Percentiles rank a stretch among this genome's conserved stretches.
These are phyloP conservation scores for Neurospora sp. DNA, from an alignment of 495 filamentous ascomycete species.

Conservation along the genomic window DNA sequence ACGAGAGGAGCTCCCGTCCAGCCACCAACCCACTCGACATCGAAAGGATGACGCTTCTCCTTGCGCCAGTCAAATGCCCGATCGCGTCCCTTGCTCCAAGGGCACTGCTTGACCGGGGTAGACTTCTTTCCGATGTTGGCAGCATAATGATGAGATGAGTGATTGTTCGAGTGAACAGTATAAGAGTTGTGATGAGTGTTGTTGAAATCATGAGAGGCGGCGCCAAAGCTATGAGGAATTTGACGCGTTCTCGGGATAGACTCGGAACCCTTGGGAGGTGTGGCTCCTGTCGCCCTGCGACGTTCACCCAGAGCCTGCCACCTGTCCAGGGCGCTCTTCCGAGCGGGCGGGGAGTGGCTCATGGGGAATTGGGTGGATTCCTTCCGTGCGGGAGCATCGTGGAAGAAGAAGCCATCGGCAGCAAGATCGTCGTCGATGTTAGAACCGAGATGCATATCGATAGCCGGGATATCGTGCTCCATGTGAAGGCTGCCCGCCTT, in stretches of 20 bases:
- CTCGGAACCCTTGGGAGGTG: slow-evolving; percentile 32
- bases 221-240: slow-evolving; percentile 17
- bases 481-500: slow-evolving; percentile 29
- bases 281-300: slow-evolving; percentile 51
- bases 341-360: slow-evolving; percentile 42
- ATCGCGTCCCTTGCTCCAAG: slow-evolving; percentile 38
- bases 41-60: slow-evolving; percentile 54
- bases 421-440: slow-evolving; percentile 47
- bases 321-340: slow-evolving; percentile 58
- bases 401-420: slow-evolving; percentile 57
- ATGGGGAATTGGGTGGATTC: slow-evolving; percentile 24
- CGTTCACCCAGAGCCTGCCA: slow-evolving; percentile 80
- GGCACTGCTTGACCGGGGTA: slow-evolving; percentile 31
- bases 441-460: slow-evolving; percentile 28
- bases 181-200: slow-evolving; percentile 14
- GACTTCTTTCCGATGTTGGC: slow-evolving; percentile 11
- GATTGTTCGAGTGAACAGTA: slow-evolving; percentile 16
- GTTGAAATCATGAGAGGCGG: slow-evolving; percentile 22
- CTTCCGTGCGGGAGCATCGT: slow-evolving; percentile 44
- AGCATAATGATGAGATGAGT: slow-evolving; percentile 10
- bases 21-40: slow-evolving; percentile 83
- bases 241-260: slow-evolving; percentile 30
- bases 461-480: slow-evolving; percentile 31
- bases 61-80: slow-evolving; percentile 55
- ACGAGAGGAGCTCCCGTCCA: slow-evolving; percentile 38